phyloP scores from a whole-genome alignment of 1,284 basidiomycete genomes.

The Pholiota adiposa region DNA sequence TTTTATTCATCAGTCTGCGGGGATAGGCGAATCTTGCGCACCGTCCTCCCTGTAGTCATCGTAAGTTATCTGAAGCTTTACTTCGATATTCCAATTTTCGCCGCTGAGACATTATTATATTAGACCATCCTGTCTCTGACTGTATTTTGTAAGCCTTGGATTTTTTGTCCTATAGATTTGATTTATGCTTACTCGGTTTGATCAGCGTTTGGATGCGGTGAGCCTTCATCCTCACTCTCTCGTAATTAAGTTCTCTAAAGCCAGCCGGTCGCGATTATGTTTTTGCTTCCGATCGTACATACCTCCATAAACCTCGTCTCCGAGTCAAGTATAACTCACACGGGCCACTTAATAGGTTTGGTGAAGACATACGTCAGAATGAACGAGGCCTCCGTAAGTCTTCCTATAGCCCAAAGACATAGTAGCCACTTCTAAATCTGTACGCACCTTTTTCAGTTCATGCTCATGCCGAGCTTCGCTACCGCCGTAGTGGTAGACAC shows the following conservation, averaged over 20 bases:
- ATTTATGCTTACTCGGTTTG: no score
- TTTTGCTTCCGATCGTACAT: constrained; percentile 15
- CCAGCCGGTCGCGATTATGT: constrained; percentile 3
- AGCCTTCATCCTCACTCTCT: not conserved
- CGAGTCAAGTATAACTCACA: not conserved
- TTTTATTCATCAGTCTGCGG: constrained; percentile 22
- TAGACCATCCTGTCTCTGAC: constrained; percentile 14
- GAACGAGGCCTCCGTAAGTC: constrained; percentile 10
- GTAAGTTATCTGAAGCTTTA: constrained; percentile 1
- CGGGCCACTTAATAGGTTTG: not conserved
- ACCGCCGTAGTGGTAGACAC: constrained; percentile 28
- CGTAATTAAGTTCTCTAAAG: not conserved
- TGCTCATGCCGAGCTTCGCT: constrained; percentile 29
- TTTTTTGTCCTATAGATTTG: no score
- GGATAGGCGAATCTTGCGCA: constrained; percentile 6
- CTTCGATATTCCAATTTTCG: not conserved
- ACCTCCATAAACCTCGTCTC: no score
- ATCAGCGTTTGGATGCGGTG: constrained; percentile 12
- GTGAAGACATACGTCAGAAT: constrained; percentile 13
- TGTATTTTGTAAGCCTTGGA: constrained; percentile 17
- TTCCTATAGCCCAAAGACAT: not conserved
- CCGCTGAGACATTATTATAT: not conserved
- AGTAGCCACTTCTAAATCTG: not conserved
- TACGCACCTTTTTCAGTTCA: not conserved
- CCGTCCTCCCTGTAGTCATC: constrained; percentile 16